These are phyloP conservation scores for Arthromyces matolae DNA, from an alignment of 768 basidiomycete species.

Conservation along the genomic window DNA sequence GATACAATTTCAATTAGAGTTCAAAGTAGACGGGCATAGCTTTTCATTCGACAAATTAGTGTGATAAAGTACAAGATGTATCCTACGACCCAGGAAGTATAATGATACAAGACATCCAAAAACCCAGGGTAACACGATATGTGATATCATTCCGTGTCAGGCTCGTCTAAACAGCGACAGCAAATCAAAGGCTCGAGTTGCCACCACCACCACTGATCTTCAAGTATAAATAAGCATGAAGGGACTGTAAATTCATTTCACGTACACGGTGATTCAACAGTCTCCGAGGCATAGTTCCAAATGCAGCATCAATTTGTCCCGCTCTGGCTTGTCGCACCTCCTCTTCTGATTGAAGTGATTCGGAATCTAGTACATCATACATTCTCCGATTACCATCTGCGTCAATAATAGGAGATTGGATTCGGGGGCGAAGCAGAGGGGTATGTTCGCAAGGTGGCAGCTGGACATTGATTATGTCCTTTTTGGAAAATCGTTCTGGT, in stretches of 20 bases:
- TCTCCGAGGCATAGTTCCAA: constrained; percentile 67
- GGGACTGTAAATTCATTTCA: constrained; percentile 12
- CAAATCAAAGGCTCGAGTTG: constrained; percentile 59
- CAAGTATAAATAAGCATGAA: background rate
- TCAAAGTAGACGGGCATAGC: background rate
- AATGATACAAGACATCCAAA: background rate
- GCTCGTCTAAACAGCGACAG: constrained; percentile 59
- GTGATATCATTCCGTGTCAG: constrained; percentile 38
- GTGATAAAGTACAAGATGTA: background rate
- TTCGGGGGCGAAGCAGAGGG: constrained; percentile 26
- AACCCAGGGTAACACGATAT: background rate
- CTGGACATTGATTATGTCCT: constrained; percentile 5
- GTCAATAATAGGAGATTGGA: constrained; percentile 8
- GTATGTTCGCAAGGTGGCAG: constrained; percentile 32
- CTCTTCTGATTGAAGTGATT: constrained; percentile 31
- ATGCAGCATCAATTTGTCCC: constrained; percentile 50
- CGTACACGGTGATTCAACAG: constrained; percentile 68
- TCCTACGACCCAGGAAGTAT: constrained; percentile 1
- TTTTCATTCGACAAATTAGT: background rate
- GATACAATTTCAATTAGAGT: background rate
- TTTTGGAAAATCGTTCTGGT: constrained; percentile 16
- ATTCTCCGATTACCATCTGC: constrained; percentile 4
- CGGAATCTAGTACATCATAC: constrained; percentile 17
- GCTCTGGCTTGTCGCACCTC: constrained; percentile 39
- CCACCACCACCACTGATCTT: constrained; percentile 84